Evolutionary conservation across 768 basidiomycete species (phyloP).

Genomic region (Kwoniella sp.): DNA sequence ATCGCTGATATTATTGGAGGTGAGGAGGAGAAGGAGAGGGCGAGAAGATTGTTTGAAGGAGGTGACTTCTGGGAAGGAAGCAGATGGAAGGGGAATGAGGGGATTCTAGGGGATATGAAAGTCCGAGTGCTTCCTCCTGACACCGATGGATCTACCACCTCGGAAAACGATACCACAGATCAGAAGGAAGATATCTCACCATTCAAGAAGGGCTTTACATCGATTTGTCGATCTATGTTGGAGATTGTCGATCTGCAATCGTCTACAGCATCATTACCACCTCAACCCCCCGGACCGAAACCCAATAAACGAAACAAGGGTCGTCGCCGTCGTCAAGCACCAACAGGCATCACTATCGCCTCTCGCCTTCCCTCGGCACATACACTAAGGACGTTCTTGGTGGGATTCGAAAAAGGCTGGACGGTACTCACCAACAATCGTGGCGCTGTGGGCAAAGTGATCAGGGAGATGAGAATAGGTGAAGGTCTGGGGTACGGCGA

Average conservation of each 20-base stretch:
- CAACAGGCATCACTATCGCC: constrained; percentile 30
- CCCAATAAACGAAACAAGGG: constrained; percentile 10
- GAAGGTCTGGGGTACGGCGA: constrained; percentile 47
- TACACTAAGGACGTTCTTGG: constrained; percentile 72
- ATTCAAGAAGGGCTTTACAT: constrained; percentile 60
- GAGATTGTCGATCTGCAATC: constrained; percentile 25
- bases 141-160: neutral
- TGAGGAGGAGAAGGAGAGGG: constrained; percentile 66
- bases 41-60: constrained; percentile 63
- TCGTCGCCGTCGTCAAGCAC: constrained; percentile 54
- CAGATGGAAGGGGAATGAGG: constrained; percentile 62
- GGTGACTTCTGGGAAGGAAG: constrained; percentile 51
- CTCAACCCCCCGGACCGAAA: constrained; percentile 13
- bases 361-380: constrained; percentile 63
- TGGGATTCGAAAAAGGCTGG: constrained; percentile 70
- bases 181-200: neutral
- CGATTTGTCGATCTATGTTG: constrained; percentile 64
- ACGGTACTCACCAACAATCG: constrained; percentile 87
- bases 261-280: constrained; percentile 56
- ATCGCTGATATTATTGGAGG: constrained; percentile 83
- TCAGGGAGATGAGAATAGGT: constrained; percentile 64
- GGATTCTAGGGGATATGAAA: constrained; percentile 62
- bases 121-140: constrained; percentile 58
- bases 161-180: constrained; percentile 46
- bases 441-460: constrained; percentile 72